phyloP scores from a whole-genome alignment of 495 filamentous ascomycete genomes.

The Opeltia flavorubescens region DNA sequence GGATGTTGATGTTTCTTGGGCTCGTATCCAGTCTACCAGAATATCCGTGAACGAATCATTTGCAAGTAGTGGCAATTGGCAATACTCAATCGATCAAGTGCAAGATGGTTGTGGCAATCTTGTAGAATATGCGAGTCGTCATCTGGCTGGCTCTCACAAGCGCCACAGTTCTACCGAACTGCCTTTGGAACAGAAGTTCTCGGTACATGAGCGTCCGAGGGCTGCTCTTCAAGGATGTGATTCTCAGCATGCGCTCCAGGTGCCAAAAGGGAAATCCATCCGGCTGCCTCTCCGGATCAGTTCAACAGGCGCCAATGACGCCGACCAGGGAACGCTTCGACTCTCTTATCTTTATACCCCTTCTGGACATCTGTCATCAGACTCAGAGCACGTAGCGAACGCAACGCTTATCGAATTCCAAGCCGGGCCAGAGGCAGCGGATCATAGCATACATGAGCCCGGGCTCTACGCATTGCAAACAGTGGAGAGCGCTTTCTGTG shows the following conservation, averaged over 20 bases:
- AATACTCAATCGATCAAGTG: slow-evolving; percentile 82
- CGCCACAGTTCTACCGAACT: slow-evolving; percentile 37
- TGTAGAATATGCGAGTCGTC: slow-evolving; percentile 55
- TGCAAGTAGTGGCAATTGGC: slow-evolving; percentile 60
- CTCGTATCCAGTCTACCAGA: slow-evolving; percentile 53
- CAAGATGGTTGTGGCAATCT: slow-evolving; percentile 80
- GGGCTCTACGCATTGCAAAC: slow-evolving; percentile 76
- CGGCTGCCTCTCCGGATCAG: slow-evolving; percentile 61
- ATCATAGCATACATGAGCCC: slow-evolving; percentile 50
- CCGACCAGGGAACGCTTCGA: slow-evolving; percentile 36
- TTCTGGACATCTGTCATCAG: slow-evolving; percentile 45
- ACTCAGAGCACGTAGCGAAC: slow-evolving; percentile 45
- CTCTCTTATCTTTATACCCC: slow-evolving; percentile 58
- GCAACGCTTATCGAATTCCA: slow-evolving; percentile 36
- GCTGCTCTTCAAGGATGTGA: slow-evolving; percentile 60
- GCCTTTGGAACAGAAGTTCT: slow-evolving; percentile 61
- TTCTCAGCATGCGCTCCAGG: slow-evolving; percentile 61
- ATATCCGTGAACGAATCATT: slow-evolving; percentile 84
- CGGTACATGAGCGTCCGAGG: slow-evolving; percentile 74
- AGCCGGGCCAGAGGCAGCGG: slow-evolving; percentile 34
- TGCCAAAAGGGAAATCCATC: slow-evolving; percentile 55
- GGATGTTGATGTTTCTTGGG: slow-evolving; percentile 65
- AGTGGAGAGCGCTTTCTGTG: slow-evolving; percentile 63
- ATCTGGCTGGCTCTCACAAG: slow-evolving; percentile 47
- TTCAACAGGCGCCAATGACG: slow-evolving; percentile 33